Percentiles rank a stretch among this genome's conserved stretches.
Evolutionary conservation across 176 grass and related monocot genomes (phyloP).

Genomic region (Oryza coarctata): DNA sequence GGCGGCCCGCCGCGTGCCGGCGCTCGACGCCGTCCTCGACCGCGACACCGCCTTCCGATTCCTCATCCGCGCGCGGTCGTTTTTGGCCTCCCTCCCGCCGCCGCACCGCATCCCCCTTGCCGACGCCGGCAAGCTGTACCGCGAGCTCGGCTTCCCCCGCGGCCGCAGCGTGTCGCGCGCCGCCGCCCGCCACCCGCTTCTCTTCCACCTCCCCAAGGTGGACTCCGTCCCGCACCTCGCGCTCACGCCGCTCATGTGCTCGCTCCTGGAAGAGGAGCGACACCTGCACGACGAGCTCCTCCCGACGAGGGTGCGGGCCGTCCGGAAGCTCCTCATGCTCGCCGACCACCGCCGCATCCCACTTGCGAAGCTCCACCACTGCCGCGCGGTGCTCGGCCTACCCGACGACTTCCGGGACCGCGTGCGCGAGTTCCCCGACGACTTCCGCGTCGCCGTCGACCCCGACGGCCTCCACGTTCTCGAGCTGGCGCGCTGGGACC

Average conservation of each 20-base stretch:
- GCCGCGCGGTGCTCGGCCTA: constrained; percentile 66
- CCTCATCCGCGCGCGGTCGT: constrained; percentile 54
- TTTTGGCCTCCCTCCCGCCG: constrained; percentile 54
- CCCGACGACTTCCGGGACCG: constrained; percentile 79
- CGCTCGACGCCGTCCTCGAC: constrained; percentile 56
- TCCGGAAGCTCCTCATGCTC: constrained; percentile 91
- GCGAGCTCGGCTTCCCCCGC: constrained; percentile 71
- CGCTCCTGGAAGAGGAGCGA: constrained; percentile 71
- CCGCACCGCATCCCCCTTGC: constrained; percentile 63
- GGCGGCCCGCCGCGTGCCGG: constrained; percentile 36
- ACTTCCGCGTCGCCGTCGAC: constrained; percentile 73
- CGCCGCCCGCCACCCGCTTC: constrained; percentile 54
- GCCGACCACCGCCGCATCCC: constrained; percentile 58
- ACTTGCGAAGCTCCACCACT: constrained; percentile 78
- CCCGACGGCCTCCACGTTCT: constrained; percentile 70
- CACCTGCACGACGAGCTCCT: constrained; percentile 55
- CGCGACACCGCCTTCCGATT: constrained; percentile 69
- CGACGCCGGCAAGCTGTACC: constrained; percentile 61
- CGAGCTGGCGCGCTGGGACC: constrained; percentile 76
- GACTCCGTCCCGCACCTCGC: constrained; percentile 58
- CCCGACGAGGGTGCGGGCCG: constrained; percentile 31
- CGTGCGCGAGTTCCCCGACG: constrained; percentile 56
- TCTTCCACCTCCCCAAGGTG: constrained; percentile 56
- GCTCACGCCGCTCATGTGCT: constrained; percentile 73
- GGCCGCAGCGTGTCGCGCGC: constrained; percentile 60